Conservation (phyloP, 2,329 filamentous ascomycete genomes). For the Fusarium piperis region DNA sequence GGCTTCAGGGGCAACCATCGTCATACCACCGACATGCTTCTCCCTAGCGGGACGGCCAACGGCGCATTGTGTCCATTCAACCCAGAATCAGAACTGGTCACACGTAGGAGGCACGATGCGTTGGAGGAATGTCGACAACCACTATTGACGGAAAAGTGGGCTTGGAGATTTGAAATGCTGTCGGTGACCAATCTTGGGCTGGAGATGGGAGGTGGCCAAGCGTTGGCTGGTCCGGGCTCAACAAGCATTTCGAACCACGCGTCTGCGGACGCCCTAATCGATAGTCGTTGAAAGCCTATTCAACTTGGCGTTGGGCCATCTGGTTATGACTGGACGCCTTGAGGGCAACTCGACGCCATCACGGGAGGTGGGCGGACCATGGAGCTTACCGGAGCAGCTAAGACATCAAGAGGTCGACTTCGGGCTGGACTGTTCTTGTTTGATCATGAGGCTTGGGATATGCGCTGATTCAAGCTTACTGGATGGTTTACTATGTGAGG, state of each 20-base stretch:
- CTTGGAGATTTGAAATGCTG: not conserved
- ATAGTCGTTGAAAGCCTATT: not conserved
- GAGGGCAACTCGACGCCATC: not conserved
- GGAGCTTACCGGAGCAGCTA: not conserved
- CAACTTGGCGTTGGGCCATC: not conserved
- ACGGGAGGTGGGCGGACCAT: not conserved
- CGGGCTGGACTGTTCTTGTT: constrained; percentile 5
- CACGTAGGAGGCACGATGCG: not conserved
- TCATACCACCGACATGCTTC: not conserved
- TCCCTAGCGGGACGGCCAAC: not conserved
- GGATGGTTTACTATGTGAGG: not conserved
- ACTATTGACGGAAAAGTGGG: constrained; percentile 20
- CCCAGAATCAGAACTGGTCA: not conserved
- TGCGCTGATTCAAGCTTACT: not conserved
- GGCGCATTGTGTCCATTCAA: constrained; percentile 1
- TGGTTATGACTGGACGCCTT: constrained; percentile 21
- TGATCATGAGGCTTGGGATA: constrained; percentile 13
- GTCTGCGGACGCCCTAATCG: constrained; percentile 15
- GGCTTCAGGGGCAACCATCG: constrained; percentile 15
- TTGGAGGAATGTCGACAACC: constrained; percentile 14
- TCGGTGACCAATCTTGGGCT: constrained; percentile 11
- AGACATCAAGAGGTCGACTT: not conserved
- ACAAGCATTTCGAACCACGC: constrained; percentile 17
- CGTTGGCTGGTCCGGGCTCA: not conserved
- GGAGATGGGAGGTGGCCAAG: constrained; percentile 19